Conservation (phyloP, 768 basidiomycete genomes). For the Boletus vermiculosoides region DNA sequence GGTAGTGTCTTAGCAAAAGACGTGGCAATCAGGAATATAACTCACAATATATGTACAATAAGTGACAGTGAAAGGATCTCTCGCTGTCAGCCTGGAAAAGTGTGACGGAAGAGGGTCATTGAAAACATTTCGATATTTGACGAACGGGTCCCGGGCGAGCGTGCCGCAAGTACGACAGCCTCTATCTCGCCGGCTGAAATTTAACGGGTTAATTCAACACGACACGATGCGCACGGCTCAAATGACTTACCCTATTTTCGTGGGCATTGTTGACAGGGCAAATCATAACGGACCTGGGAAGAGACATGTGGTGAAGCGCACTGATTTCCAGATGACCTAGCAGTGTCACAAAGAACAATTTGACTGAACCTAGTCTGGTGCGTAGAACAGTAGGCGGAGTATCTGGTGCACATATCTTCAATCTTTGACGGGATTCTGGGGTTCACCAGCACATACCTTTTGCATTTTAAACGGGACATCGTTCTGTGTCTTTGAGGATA, state of each 20-base stretch:
- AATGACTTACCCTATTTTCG: constrained; percentile 5
- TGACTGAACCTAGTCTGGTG: constrained; percentile 7
- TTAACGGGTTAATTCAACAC: background rate
- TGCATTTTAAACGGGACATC: constrained; percentile 14
- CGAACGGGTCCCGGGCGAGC: background rate
- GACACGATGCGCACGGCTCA: background rate
- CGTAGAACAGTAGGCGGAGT: background rate
- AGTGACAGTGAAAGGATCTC: background rate
- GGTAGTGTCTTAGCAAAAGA: background rate
- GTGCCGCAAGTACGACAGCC: background rate
- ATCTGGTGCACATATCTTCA: constrained; percentile 17
- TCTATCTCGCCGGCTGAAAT: background rate
- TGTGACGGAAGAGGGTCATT: background rate
- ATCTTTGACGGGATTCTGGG: constrained; percentile 8
- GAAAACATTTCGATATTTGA: background rate
- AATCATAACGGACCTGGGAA: background rate
- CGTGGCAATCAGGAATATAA: background rate
- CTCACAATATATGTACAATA: background rate
- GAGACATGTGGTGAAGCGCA: background rate
- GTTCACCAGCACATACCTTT: constrained; percentile 14
- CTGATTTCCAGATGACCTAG: background rate
- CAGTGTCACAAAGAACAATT: background rate
- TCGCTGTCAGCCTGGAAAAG: background rate
- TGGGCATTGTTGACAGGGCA: constrained; percentile 13
- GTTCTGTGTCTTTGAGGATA: constrained; percentile 3